A percentile compares a stretch with the other conserved stretches of the same genome.
phyloP scores from a whole-genome alignment of 805 yeast species.

The Suhomyces vadensis region DNA sequence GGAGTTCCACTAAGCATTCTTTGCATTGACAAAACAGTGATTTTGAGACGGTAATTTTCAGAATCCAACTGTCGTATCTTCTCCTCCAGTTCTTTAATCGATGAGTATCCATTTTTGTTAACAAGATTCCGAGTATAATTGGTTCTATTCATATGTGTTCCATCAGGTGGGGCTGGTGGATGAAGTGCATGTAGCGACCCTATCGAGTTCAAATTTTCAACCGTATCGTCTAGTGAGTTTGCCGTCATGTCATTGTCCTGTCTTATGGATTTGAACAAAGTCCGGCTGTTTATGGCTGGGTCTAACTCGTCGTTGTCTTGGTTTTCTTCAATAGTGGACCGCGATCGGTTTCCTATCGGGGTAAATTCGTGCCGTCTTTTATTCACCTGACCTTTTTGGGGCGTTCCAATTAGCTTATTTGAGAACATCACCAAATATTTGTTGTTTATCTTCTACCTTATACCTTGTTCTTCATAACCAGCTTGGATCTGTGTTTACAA shows the following conservation, averaged over 20 bases:
- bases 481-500: no score
- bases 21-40: slow-evolving; percentile 26
- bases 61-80: slow-evolving; percentile 18
- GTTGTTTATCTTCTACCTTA: not conserved
- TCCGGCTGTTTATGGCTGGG: slow-evolving; percentile 7
- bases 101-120: slow-evolving; percentile 13
- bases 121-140: slow-evolving; percentile 6
- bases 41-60: slow-evolving; percentile 27
- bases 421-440: slow-evolving; percentile 5
- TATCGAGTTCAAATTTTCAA: slow-evolving; percentile 9
- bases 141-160: not conserved
- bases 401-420: slow-evolving; percentile 20
- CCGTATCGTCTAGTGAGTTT: slow-evolving; percentile 9
- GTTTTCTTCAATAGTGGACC: slow-evolving; percentile 9
- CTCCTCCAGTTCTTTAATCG: slow-evolving; percentile 25
- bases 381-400: slow-evolving; percentile 13
- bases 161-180: not conserved
- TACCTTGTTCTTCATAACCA: no score
- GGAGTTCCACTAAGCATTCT: slow-evolving; percentile 24
- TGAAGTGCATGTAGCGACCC: slow-evolving; percentile 1
- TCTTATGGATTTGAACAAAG: slow-evolving; percentile 13
- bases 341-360: slow-evolving; percentile 25
- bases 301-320: slow-evolving; percentile 6
- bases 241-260: slow-evolving; percentile 11
- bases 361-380: slow-evolving; percentile 21